These are phyloP conservation scores for Elongisporangium anandrum DNA, from an alignment of 352 stramenopile genomes.

Conservation along the genomic window DNA sequence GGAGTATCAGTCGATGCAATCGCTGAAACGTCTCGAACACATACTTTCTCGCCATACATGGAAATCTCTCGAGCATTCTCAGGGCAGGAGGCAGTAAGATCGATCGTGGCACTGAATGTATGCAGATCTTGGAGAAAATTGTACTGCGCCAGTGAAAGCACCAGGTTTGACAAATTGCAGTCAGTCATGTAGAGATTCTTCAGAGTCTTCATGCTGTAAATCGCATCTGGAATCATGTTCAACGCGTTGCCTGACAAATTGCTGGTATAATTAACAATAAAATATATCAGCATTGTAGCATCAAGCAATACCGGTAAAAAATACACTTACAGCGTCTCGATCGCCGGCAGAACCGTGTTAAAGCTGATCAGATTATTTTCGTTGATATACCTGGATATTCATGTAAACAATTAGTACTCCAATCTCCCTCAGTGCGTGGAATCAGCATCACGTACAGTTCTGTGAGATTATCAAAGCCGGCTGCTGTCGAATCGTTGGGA, in stretches of 20 bases:
- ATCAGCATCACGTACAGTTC: not conserved
- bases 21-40: too few species aligned
- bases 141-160: conserved; percentile 32
- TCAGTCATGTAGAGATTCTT: conserved; percentile 37
- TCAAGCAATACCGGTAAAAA: not conserved
- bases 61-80: conserved; percentile 29
- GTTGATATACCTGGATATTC: conserved; percentile 21
- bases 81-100: conserved; percentile 31
- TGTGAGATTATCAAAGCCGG: not conserved
- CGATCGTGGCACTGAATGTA: conserved; percentile 36
- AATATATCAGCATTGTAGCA: not conserved
- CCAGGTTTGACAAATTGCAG: conserved; percentile 58
- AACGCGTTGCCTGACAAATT: conserved; percentile 48
- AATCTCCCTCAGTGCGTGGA: too few species aligned
- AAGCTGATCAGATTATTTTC: conserved; percentile 45
- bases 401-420: not conserved
- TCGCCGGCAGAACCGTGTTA: conserved; percentile 19
- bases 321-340: conserved; percentile 19
- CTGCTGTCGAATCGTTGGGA: conserved; percentile 20
- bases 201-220: conserved; percentile 43
- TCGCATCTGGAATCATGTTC: conserved; percentile 30
- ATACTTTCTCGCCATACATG: too few species aligned
- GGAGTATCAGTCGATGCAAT: too few species aligned
- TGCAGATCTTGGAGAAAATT: conserved; percentile 35
- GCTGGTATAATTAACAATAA: not conserved